Evolutionary conservation across 331 rosid species (phyloP), one percentile per base, ranked within the genome.

Genomic region (Cydonia oblonga): DNA sequence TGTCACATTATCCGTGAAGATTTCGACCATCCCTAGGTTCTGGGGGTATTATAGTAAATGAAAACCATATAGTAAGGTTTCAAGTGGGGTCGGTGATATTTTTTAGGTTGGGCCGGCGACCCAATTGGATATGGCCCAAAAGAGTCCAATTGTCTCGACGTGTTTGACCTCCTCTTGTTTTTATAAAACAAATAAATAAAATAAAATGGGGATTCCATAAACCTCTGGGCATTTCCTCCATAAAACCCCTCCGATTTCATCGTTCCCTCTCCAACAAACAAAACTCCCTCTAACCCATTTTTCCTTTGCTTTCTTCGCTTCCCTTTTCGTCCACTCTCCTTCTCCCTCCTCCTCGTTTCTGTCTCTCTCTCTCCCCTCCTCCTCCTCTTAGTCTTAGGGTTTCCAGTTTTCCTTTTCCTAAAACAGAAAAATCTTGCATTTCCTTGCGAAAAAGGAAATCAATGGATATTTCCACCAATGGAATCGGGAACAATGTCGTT

Each of bases 171-270:
- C 53, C 49, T 69, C 77, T 38, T 56, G 29, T 65, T 6, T 51
- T 18, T 51, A 51, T 3, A 51, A 51, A 51, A 18, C 0, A 18
- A 51, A 51, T 18, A 51, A 51, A 51, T 18, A 10, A 20, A 23
- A 29, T 15, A 64, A 64, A 33, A 28, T 61, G 3, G n/a, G 4
- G 46, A 25, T 70, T 30, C 32, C 64, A 42, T 70, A 40, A 71
- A 32, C 69, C 78, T n/a, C 60, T 7, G 42, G 1, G 26, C n/a
- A n/a, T 66, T 26, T 74, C 12, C 75, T 56, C 77, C 74, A 42
- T 82, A 68, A 78, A 81, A 78, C 59, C 77, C 54, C 72, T 19
- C 80, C 80, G 78, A 71, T 60, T 69, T 40, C 72, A 74, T 70
- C 83, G 82, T 29, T 33, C 63, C 32, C 72, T 75, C 72, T 53